Percentiles rank a stretch among this genome's conserved stretches.
phyloP scores from a whole-genome alignment of 345 rosid species.

The Reutealis trisperma region DNA sequence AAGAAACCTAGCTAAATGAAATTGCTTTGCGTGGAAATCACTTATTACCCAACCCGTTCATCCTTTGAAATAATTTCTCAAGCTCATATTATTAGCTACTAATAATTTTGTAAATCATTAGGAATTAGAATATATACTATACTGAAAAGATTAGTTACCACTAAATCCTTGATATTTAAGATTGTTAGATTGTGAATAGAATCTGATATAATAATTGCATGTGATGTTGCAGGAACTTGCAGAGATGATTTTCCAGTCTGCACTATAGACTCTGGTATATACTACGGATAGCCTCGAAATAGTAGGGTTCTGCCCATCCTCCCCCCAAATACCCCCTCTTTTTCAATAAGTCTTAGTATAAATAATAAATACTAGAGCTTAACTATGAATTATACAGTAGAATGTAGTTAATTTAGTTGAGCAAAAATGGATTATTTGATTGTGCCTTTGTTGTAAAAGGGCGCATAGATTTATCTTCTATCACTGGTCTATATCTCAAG shows the following conservation, averaged over 20 bases:
- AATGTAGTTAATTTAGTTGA: neutral
- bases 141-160: too few species aligned
- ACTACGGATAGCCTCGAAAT: neutral
- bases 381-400: neutral
- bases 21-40: neutral
- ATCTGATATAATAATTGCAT: conserved; percentile 6
- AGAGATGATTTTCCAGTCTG: conserved; percentile 89
- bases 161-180: too few species aligned
- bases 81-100: neutral
- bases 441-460: too few species aligned
- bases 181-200: neutral
- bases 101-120: too few species aligned
- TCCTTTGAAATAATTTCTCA: neutral
- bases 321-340: neutral
- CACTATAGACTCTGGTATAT: conserved; percentile 29
- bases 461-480: too few species aligned
- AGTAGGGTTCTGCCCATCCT: neutral
- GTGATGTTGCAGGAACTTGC: conserved; percentile 75
- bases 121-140: too few species aligned
- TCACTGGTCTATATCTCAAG: too few species aligned
- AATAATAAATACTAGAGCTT: neutral
- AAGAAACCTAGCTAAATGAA: neutral
- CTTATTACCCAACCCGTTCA: too few species aligned
- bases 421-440: neutral
- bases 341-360: neutral